Evolutionary conservation across 177 flowering plant species (phyloP).

Genomic region (Vitis hybrid): DNA sequence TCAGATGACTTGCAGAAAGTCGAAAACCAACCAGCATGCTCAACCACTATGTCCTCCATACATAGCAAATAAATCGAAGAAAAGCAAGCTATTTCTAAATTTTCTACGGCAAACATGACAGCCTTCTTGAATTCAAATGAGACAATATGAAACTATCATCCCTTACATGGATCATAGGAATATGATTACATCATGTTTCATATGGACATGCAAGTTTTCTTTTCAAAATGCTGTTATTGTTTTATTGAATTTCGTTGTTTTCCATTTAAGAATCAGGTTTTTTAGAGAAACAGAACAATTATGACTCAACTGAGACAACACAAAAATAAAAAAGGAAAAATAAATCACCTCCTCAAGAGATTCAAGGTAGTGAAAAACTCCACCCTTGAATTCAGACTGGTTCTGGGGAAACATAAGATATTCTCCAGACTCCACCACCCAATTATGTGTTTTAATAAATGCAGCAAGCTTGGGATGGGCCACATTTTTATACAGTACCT

Average conservation of each 20-base stretch:
- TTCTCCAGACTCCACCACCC: slow-evolving; percentile 70
- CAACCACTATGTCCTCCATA: neutral
- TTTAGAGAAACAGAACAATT: neutral
- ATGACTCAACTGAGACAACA: neutral
- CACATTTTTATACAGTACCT: slow-evolving; percentile 76
- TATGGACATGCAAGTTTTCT: too few relatives aligned
- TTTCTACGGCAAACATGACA: neutral
- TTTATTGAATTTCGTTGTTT: too few relatives aligned
- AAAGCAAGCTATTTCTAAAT: neutral
- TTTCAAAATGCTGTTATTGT: too few relatives aligned
- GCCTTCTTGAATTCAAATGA: too few relatives aligned
- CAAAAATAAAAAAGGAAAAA: neutral
- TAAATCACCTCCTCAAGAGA: slow-evolving; percentile 78
- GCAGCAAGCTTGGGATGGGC: slow-evolving; percentile 90
- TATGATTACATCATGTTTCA: too few relatives aligned
- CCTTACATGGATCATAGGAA: too few relatives aligned
- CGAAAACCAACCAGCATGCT: neutral
- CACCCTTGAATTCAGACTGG: slow-evolving; percentile 69
- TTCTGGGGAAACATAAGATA: slow-evolving; percentile 75
- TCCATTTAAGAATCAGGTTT: too few relatives aligned
- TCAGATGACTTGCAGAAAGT: neutral
- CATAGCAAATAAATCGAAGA: neutral
- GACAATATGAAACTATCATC: too few relatives aligned
- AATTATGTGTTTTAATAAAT: slow-evolving; percentile 53
- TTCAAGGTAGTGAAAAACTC: slow-evolving; percentile 77